Percentiles rank a stretch among this genome's conserved stretches.
These are phyloP conservation scores for Trichaptum fuscoviolaceum DNA, from an alignment of 768 basidiomycete genomes.

Conservation along the genomic window DNA sequence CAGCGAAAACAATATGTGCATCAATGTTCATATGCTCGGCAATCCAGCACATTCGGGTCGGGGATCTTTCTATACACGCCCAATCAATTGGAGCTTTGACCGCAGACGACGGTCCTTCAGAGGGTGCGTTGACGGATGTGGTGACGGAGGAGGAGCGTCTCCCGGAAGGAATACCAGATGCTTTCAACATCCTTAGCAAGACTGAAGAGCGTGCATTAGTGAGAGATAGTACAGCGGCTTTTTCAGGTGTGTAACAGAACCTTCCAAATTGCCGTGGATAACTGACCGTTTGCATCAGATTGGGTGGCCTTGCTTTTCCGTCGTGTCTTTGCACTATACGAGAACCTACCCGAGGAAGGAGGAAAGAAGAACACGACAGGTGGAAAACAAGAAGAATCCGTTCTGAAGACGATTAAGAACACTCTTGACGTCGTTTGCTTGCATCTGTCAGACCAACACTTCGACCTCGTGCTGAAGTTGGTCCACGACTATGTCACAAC, in stretches of 20 bases:
- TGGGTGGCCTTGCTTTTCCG: conserved; percentile 79
- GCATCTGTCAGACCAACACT: conserved; percentile 71
- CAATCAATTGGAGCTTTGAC: conserved; percentile 48
- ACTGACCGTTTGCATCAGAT: conserved; percentile 35
- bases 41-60: conserved; percentile 73
- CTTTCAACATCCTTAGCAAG: conserved; percentile 38
- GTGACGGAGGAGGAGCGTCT: conserved; percentile 41
- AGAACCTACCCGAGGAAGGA: conserved; percentile 93
- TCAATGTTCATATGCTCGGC: conserved; percentile 72
- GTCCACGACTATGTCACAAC: conserved; percentile 85
- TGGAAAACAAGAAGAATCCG: conserved; percentile 75
- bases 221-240: conserved; percentile 71
- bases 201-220: conserved; percentile 70
- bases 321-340: conserved; percentile 75
- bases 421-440: conserved; percentile 79
- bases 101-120: conserved; percentile 46
- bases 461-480: conserved; percentile 80
- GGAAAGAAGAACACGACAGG: conserved; percentile 82
- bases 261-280: not conserved
- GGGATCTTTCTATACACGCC: conserved; percentile 58
- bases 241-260: conserved; percentile 50
- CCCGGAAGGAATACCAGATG: conserved; percentile 42
- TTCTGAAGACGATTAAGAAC: conserved; percentile 73
- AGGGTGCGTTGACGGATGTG: conserved; percentile 46
- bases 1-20: conserved; percentile 72